Evolutionary conservation across 2,329 filamentous ascomycete species (phyloP), one percentile per base, ranked within the genome.

Genomic region (Bipolaris bicolor): DNA sequence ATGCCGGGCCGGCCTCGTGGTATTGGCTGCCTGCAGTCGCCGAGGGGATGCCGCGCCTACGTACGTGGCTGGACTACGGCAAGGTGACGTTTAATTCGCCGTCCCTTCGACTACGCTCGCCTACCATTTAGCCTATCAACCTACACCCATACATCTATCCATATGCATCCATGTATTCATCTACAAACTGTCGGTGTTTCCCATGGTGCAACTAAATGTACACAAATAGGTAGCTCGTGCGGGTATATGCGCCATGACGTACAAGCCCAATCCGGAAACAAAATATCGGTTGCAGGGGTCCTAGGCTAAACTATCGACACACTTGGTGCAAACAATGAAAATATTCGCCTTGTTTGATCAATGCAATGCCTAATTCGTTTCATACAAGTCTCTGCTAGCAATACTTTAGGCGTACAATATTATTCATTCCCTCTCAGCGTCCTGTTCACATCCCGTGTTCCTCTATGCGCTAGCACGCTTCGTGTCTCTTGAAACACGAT

Each of bases 1-100:
- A 49, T 54, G 49, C 59, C 59, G 59, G 55, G 39, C 55, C 55
- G 55, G 47, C 39, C 43, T 48, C 43, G 40, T 44, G 47, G 44
- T 34, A 57, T 54, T 54, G 55, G 55, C 22, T 39, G 45, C 45
- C 15, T 31, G 52, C 5, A 31, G 16, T 6, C 41, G 49, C 54
- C 54, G 49, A 57, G 33, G 34, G 34, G 15, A 57, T 57, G 54
- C 54, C 49, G 54, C 41, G 29, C 31, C 37, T 51, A 57, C 49
- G 49, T 48, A 41, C 36, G 43, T 57, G 54, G 54, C 54, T 36
- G 26, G 20, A 36, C 29, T 22, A 37, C 49, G 37, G 51, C 54
- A 52, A 22, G 29, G 29, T 31, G 22, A 29, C 46, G 34, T 29
- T n/a, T 29, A 26, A 49, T 49, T 36, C 15, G 34, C 34, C n/a